Evolutionary conservation across 352 stramenopile species (phyloP), one percentile per base, ranked within the genome.

Genomic region (Globisporangium spiculum): DNA sequence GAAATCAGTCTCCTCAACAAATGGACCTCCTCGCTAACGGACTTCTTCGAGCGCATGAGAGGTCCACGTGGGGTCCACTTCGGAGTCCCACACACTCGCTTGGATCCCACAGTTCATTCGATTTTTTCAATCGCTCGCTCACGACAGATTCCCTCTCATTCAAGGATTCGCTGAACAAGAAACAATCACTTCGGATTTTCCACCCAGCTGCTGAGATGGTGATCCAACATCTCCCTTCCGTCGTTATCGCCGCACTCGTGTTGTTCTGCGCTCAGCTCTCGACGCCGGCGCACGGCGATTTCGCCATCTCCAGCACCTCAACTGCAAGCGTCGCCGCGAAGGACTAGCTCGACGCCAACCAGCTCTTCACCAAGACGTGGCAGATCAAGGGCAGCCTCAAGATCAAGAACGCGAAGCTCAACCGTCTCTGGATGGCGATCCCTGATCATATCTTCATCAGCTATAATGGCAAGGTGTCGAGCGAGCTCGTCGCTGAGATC

Each of bases 201-300:
- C 32, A 4, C 8, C 75, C 77, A 4, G 58, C 56, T 22, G 3
- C 44, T 7, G 9, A 44, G 36, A 44, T 44, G 36, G 36, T 44
- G 8, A 14, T 0, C 0, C 36, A 14, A 44, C 36, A 8, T 44
- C 36, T 38, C 34, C 12, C 36, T 16, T 16, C 36, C 36, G 3
- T 16, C 36, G 12, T 8, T 44, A 16, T 8, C 8, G 44, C 44
- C 8, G 44, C 44, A 4, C 14, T 52, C 10, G 69, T 73, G 9
- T 70, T 85, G 14, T 70, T 36, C 27, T 76, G 79, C 34, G n/a
- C 22, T 22, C 44, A 52, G 44, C 44, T 52, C 16, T 52, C 44
- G 10, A 22, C 44, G 4, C 44, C 4, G 10, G 44, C 8, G 16
- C 44, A 22, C 16, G 44, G 44, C 44, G 44, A 22, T 16, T 52